A percentile compares a stretch with the other conserved stretches of the same genome.
Evolutionary conservation across 768 basidiomycete species (phyloP).

Genomic region (Amyloporia xantha): DNA sequence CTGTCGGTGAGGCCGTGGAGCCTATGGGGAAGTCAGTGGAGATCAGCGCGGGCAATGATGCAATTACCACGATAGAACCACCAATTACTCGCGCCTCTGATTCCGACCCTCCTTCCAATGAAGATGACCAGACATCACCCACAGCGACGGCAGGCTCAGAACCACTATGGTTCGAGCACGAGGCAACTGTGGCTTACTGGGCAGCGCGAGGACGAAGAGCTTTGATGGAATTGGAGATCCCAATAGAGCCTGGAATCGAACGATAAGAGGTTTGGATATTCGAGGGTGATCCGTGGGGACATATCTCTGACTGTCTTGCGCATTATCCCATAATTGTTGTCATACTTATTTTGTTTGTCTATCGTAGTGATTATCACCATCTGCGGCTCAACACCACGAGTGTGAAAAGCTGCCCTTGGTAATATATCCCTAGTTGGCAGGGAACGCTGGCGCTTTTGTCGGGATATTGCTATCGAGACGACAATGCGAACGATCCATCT

Average conservation of each 20-base stretch:
- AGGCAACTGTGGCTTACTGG: slow-evolving; percentile 41
- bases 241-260: slow-evolving; percentile 35
- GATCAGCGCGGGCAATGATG: slow-evolving; percentile 10
- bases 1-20: not conserved
- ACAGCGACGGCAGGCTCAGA: not conserved
- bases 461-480: no score
- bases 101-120: not conserved
- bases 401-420: no score
- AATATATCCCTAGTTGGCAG: no score
- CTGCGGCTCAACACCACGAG: no score
- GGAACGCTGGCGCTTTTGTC: no score
- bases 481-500: no score
- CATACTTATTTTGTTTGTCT: no score
- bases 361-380: no score
- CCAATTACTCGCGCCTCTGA: not conserved
- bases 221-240: slow-evolving; percentile 43
- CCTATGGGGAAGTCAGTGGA: not conserved
- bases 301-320: no score
- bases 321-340: no score
- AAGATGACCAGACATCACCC: not conserved
- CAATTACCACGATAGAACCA: not conserved
- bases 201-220: slow-evolving; percentile 42
- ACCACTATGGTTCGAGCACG: slow-evolving; percentile 49
- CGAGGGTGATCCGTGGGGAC: no score
- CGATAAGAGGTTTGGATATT: slow-evolving; percentile 10